Percentiles rank a stretch among this genome's conserved stretches.
Conservation (phyloP, 164 flowering plant genomes). For the Cinnamomum micranthum region DNA sequence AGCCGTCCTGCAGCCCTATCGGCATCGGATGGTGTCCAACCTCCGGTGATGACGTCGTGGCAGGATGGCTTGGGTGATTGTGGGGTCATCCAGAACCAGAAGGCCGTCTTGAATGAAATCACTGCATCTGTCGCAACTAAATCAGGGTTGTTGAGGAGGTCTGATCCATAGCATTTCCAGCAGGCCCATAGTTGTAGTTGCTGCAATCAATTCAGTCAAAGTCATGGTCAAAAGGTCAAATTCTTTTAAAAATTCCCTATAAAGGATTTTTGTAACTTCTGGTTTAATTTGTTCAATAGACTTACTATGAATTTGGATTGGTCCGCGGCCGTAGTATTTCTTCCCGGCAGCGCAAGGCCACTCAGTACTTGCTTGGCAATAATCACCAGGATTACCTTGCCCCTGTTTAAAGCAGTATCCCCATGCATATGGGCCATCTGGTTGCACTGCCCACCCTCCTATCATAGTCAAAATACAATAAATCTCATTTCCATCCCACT, state of each 20-base stretch:
- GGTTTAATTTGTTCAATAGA: neutral
- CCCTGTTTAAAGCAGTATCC: conserved; percentile 1
- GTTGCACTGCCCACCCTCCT: conserved; percentile 95
- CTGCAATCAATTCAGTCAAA: conserved; percentile 1
- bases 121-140: conserved; percentile 22
- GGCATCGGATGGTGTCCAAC: conserved; percentile 27
- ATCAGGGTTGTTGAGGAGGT: conserved; percentile 27
- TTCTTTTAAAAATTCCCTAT: too few species aligned
- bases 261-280: too few species aligned
- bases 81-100: conserved; percentile 41
- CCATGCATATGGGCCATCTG: conserved; percentile 46
- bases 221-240: neutral
- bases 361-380: conserved; percentile 22
- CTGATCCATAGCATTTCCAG: conserved; percentile 31
- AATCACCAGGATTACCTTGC: conserved; percentile 11
- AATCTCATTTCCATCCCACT: neutral
- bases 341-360: conserved; percentile 28
- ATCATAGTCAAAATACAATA: neutral
- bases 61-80: conserved; percentile 37
- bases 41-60: conserved; percentile 36
- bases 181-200: conserved; percentile 33
- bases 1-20: conserved; percentile 26
- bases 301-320: conserved; percentile 31
- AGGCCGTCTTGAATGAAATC: conserved; percentile 30
- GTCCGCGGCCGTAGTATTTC: conserved; percentile 30